Evolutionary conservation across 1,284 basidiomycete genomes (phyloP), one percentile per base, ranked within the genome.

Genomic region (Coniferiporia sulphurascens): DNA sequence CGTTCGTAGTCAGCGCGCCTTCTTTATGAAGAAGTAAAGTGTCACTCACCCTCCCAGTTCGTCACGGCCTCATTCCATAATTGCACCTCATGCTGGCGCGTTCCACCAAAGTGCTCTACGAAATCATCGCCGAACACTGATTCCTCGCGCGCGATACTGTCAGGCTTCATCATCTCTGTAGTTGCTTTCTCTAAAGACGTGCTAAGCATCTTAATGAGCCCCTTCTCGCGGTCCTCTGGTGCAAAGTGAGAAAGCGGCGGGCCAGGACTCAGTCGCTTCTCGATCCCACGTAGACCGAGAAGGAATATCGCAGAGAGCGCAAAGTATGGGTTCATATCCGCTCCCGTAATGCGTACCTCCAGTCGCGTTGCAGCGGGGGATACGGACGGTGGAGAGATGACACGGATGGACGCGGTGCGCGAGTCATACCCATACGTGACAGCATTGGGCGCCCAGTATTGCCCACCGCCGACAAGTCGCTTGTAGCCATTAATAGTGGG

Each of bases 401-500:
- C 89, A 45, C 95, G 87, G 58, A 98, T 84, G 9, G 92, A 94
- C 1, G 93, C 95, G 0, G 89, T 86, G 35, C 95, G 89, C 21
- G 92, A 95, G 74, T 98, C 96, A 72, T 96, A 98, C 1, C 95
- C 95, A 70, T 95, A 98, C 2, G 92, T 94, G 32, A 92, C 81
- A 7, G 93, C 87, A 69, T 95, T 96, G 2, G 95, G 95, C 1
- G 95, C 95, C 93, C 93, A 97, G 78, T 91, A 95, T 1, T 90
- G 87, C 70, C 94, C 93, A 17, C 95, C 95, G n/a, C 91, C 95
- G 15, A 93, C 87, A 12, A 99, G 83, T 19, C 95, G 91, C 72
- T 98, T 99, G 78, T 98, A 99, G n/a, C 93, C 93, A 69, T 96
- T 96, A 73, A 97, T 89, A 0, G 91, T 97, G 0, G 95, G 94